Conservation (phyloP, 768 basidiomycete genomes). For the Termitomyces sp. region DNA sequence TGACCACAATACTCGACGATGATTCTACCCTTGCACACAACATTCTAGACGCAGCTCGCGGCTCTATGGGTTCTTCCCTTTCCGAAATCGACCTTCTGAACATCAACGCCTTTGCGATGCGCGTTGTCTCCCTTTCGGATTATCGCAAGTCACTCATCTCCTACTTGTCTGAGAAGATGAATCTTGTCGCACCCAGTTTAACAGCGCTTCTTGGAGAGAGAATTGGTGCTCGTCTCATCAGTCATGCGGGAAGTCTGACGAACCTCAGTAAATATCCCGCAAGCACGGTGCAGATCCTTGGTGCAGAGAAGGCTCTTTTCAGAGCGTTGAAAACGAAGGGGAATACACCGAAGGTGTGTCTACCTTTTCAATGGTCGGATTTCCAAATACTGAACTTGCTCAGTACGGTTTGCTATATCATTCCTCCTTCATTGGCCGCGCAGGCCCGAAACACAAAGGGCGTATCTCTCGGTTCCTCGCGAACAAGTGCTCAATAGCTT, state of each 20-base stretch:
- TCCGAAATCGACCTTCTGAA: constrained; percentile 94
- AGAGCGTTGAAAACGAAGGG: constrained; percentile 97
- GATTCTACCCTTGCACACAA: constrained; percentile 86
- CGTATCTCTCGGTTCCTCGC: constrained; percentile 98
- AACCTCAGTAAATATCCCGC: constrained; percentile 98
- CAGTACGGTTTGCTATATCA: constrained; percentile 98
- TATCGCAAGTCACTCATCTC: constrained; percentile 87
- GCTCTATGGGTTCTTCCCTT: constrained; percentile 91
- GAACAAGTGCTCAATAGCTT: constrained; percentile 97
- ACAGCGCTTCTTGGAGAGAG: constrained; percentile 89
- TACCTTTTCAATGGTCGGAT: neutral
- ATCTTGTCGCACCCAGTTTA: constrained; percentile 89
- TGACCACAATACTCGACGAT: constrained; percentile 78
- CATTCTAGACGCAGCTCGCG: constrained; percentile 88
- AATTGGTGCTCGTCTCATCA: constrained; percentile 88
- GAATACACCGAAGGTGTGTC: constrained; percentile 86
- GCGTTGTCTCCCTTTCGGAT: constrained; percentile 88
- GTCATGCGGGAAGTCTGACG: constrained; percentile 93
- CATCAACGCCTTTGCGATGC: constrained; percentile 84
- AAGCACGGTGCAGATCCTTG: constrained; percentile 95
- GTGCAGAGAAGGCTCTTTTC: constrained; percentile 98
- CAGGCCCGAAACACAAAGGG: constrained; percentile 91
- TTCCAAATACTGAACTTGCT: neutral
- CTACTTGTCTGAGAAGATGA: constrained; percentile 96
- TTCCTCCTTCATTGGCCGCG: constrained; percentile 94